These are phyloP conservation scores for Neolentinus lepideus DNA, from an alignment of 1,284 basidiomycete genomes.

Conservation along the genomic window DNA sequence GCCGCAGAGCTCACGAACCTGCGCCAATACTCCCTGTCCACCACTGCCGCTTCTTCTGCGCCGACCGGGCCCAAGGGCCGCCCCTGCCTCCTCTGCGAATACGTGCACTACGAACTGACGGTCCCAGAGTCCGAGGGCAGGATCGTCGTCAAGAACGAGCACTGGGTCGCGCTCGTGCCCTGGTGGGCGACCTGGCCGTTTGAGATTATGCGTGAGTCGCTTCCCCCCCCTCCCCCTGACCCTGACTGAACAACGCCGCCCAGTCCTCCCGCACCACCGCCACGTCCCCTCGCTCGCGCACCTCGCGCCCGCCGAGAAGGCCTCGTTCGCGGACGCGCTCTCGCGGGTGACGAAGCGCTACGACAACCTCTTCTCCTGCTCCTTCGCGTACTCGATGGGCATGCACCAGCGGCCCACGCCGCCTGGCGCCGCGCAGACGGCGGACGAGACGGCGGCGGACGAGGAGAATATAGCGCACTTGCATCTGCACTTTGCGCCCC, in stretches of 20 bases:
- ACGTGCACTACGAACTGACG: constrained; percentile 66
- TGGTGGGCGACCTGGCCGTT: constrained; percentile 98
- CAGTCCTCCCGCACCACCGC: constrained; percentile 74
- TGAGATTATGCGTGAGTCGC: constrained; percentile 63
- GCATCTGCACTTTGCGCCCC: constrained; percentile 88
- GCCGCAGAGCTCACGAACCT: constrained; percentile 59
- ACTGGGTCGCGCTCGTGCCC: constrained; percentile 87
- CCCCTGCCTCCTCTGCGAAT: constrained; percentile 81
- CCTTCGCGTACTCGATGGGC: constrained; percentile 97
- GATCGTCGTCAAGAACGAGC: constrained; percentile 67
- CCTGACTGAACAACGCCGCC: background rate
- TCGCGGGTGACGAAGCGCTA: constrained; percentile 68
- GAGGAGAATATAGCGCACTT: constrained; percentile 67
- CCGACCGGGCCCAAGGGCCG: constrained; percentile 51
- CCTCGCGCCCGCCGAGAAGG: constrained; percentile 54
- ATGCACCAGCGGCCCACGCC: constrained; percentile 78
- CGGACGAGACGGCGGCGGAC: constrained; percentile 18
- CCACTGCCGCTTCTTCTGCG: constrained; percentile 31
- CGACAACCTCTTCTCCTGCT: constrained; percentile 81
- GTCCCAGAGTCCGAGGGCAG: constrained; percentile 41
- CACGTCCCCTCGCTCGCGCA: constrained; percentile 69
- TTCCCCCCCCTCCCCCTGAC: background rate
- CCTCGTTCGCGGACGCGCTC: constrained; percentile 59
- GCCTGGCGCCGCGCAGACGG: constrained; percentile 14
- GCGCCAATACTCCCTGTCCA: constrained; percentile 41